Conservation (phyloP, 305 asterid genomes). For the Fraxinus floribunda region DNA sequence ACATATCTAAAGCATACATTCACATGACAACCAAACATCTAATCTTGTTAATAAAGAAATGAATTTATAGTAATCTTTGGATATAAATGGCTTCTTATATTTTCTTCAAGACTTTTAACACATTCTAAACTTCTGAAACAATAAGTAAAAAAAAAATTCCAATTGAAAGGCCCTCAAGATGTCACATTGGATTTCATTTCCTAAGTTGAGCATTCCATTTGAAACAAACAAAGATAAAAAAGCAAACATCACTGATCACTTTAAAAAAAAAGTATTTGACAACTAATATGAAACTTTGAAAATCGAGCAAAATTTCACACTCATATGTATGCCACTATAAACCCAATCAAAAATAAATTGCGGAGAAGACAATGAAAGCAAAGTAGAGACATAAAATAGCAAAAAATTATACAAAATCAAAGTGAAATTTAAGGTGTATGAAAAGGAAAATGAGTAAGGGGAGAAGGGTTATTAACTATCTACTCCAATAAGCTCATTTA, state of each 20-base stretch:
- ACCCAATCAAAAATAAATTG: background rate
- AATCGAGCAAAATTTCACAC: background rate
- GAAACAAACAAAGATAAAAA: background rate
- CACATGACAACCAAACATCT: background rate
- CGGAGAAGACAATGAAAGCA: background rate
- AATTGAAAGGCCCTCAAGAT: background rate
- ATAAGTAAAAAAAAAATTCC: background rate
- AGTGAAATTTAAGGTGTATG: background rate
- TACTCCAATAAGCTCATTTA: slow-evolving; percentile 41
- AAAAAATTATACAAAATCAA: background rate
- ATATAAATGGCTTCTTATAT: slow-evolving; percentile 11
- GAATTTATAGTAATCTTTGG: slow-evolving; percentile 25
- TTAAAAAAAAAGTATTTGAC: background rate
- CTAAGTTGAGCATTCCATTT: background rate
- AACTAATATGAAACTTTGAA: background rate
- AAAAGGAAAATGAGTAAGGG: background rate
- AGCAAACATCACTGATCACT: background rate
- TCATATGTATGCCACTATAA: background rate
- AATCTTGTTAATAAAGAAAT: background rate
- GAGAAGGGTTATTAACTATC: slow-evolving; percentile 11
- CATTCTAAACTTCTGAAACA: slow-evolving; percentile 41
- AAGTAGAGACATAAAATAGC: background rate
- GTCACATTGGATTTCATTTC: background rate
- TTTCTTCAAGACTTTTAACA: slow-evolving; percentile 28
- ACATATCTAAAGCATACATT: background rate